Conservation (phyloP, 805 yeast genomes). For the Zygoascus ofunaensis region DNA sequence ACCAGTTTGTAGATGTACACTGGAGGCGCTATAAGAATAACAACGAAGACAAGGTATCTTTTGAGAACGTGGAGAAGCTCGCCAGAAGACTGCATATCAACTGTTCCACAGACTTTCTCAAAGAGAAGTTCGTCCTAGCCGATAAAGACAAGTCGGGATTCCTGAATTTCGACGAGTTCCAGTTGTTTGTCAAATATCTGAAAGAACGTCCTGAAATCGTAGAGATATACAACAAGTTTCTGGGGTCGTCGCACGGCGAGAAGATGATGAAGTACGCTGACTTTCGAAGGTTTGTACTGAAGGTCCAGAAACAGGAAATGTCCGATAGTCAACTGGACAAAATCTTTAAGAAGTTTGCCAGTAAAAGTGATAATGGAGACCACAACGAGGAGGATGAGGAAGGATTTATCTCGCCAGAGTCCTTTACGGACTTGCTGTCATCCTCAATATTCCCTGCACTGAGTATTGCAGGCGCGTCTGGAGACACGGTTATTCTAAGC, state of each 20-base stretch:
- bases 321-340: constrained; percentile 26
- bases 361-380: neutral
- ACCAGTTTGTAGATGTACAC: constrained; percentile 52
- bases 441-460: constrained; percentile 21
- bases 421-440: constrained; percentile 35
- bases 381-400: constrained; percentile 8
- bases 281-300: constrained; percentile 38
- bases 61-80: constrained; percentile 59
- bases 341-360: constrained; percentile 34
- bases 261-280: constrained; percentile 17
- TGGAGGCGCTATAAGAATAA: constrained; percentile 44
- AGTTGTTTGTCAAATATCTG: constrained; percentile 57
- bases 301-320: constrained; percentile 40
- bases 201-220: constrained; percentile 57
- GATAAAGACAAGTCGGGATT: constrained; percentile 42
- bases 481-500: neutral
- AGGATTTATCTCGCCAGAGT: constrained; percentile 19
- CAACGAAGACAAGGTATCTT: constrained; percentile 31
- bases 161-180: constrained; percentile 65
- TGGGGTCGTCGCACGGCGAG: constrained; percentile 6
- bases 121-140: constrained; percentile 43
- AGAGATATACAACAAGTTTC: constrained; percentile 37
- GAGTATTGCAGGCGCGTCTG: constrained; percentile 1
- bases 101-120: constrained; percentile 46
- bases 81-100: constrained; percentile 64